Conservation (phyloP, 2,329 filamentous ascomycete species). For the Pleoardoris graminearum region DNA sequence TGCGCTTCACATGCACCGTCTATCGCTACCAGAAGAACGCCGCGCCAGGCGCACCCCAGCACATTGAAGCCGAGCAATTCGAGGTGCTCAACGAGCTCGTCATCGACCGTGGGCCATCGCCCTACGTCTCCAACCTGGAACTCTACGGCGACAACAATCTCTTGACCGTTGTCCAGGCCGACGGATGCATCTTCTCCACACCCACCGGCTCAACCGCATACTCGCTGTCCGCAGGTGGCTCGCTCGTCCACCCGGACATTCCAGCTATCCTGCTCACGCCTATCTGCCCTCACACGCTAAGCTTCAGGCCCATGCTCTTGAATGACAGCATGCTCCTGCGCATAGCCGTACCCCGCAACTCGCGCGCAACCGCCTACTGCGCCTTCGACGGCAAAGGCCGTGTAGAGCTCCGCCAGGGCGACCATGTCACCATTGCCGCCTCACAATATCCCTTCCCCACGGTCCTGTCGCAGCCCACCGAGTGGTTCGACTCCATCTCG, state of each 20-base stretch:
- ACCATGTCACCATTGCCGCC: slow-evolving; percentile 94
- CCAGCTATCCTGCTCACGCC: slow-evolving; percentile 95
- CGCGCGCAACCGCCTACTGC: slow-evolving; percentile 91
- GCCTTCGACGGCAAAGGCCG: slow-evolving; percentile 97
- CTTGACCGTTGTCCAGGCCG: slow-evolving; percentile 92
- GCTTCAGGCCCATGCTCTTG: slow-evolving; percentile 96
- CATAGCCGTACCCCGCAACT: slow-evolving; percentile 80
- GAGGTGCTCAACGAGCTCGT: slow-evolving; percentile 98
- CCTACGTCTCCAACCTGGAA: slow-evolving; percentile 96
- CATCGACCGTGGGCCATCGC: slow-evolving; percentile 94
- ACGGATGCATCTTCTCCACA: slow-evolving; percentile 96
- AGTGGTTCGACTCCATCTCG: slow-evolving; percentile 97
- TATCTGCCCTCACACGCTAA: slow-evolving; percentile 95
- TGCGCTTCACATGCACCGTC: slow-evolving; percentile 98
- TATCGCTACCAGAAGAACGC: slow-evolving; percentile 65
- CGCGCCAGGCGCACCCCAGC: slow-evolving; percentile 59
- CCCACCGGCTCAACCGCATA: slow-evolving; percentile 91
- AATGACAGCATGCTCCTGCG: slow-evolving; percentile 92
- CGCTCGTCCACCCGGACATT: slow-evolving; percentile 94
- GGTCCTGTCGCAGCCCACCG: slow-evolving; percentile 82
- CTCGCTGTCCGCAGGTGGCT: slow-evolving; percentile 91
- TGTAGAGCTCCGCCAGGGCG: slow-evolving; percentile 87
- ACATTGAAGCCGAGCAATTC: slow-evolving; percentile 89
- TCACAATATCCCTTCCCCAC: slow-evolving; percentile 97
- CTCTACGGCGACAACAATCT: slow-evolving; percentile 94